Conservation (phyloP, 305 asterid species). For the Fraxinus albicans region DNA sequence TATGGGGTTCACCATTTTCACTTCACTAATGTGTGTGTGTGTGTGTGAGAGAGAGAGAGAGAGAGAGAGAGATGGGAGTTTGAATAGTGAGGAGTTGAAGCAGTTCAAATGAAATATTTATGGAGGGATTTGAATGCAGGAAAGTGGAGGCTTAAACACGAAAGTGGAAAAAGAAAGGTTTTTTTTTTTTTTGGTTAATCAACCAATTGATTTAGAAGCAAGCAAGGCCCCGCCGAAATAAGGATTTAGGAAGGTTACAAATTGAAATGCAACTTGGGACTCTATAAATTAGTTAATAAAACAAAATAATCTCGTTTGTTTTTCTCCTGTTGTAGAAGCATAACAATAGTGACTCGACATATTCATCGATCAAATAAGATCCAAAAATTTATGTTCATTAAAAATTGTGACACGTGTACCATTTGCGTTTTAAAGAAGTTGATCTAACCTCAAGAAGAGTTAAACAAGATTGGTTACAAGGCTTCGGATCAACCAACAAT, state of each 20-base stretch:
- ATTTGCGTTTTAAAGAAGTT: no score
- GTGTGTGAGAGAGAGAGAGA: not conserved
- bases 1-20: conserved; percentile 20
- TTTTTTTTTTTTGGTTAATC: not conserved
- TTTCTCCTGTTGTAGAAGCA: not conserved
- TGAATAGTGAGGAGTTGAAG: conserved; percentile 29
- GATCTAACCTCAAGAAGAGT: not conserved
- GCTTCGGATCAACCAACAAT: not conserved
- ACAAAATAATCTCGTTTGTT: not conserved
- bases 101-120: conserved; percentile 25
- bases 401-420: no score
- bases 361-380: no score
- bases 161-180: not conserved
- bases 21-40: not conserved
- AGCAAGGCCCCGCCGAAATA: not conserved
- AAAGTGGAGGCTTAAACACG: not conserved
- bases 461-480: not conserved
- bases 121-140: conserved; percentile 20
- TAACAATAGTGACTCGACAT: not conserved
- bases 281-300: no score
- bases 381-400: no score
- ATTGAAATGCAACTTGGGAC: not conserved
- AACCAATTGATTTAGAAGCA: not conserved
- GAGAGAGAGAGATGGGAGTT: not conserved
- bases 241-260: not conserved